Evolutionary conservation across 2,329 filamentous ascomycete species (phyloP).

Genomic region (Arthrobotrys sinensis): DNA sequence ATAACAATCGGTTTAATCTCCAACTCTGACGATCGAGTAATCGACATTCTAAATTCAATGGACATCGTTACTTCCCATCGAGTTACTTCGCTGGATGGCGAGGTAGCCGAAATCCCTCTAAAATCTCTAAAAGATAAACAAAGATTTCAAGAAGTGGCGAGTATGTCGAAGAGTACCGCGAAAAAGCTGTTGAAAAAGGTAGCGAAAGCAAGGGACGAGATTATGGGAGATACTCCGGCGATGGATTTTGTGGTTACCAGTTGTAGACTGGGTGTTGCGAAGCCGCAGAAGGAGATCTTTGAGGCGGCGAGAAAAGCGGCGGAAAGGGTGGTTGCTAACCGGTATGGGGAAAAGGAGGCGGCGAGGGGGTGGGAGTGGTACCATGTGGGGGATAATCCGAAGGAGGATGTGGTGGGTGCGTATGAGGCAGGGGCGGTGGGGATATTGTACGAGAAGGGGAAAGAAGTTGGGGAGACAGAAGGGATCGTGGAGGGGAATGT

Average conservation of each 20-base stretch:
- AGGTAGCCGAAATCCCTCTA: constrained; percentile 56
- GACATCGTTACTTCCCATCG: constrained; percentile 65
- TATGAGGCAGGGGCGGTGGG: constrained; percentile 75
- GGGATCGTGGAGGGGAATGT: constrained; percentile 3
- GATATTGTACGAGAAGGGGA: constrained; percentile 68
- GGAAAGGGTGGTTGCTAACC: constrained; percentile 21
- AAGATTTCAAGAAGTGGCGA: too few species aligned
- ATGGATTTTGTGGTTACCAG: constrained; percentile 76
- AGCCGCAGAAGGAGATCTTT: constrained; percentile 74
- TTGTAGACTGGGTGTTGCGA: constrained; percentile 76
- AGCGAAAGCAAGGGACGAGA: constrained; percentile 21
- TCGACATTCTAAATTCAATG: constrained; percentile 72
- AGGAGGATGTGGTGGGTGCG: constrained; percentile 75
- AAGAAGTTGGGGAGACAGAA: constrained; percentile 2
- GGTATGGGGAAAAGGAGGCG: constrained; percentile 54
- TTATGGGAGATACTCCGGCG: not conserved
- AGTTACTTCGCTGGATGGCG: constrained; percentile 63
- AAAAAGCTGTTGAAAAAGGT: constrained; percentile 35
- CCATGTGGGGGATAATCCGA: constrained; percentile 73
- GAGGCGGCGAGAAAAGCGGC: constrained; percentile 69
- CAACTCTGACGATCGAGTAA: constrained; percentile 76
- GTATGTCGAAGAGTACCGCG: not conserved
- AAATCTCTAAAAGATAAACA: too few species aligned
- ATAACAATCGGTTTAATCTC: constrained; percentile 74
- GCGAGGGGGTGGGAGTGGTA: constrained; percentile 68